Percentiles rank a stretch among this genome's conserved stretches.
Conservation (phyloP, 495 filamentous ascomycete genomes). For the Ramalina intermedia region DNA sequence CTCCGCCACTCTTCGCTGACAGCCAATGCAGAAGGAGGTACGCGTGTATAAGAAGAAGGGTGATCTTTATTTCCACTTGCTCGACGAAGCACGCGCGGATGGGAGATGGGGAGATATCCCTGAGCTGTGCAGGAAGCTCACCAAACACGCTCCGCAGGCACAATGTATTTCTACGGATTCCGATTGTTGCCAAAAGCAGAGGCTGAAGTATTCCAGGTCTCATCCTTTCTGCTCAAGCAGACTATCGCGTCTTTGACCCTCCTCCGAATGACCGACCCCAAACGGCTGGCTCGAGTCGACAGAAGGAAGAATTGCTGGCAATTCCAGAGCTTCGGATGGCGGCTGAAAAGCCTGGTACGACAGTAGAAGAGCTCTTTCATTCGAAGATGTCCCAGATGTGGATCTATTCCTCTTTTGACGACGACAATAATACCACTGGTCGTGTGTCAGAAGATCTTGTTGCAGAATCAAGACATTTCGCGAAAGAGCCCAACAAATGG, state of each 20-base stretch:
- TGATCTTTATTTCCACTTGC: slow-evolving; percentile 57
- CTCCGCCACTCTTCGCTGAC: too few species aligned
- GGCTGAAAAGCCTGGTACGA: slow-evolving; percentile 43
- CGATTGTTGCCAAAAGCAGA: too few species aligned
- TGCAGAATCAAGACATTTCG: slow-evolving; percentile 33
- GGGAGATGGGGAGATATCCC: slow-evolving; percentile 82
- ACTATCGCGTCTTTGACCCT: slow-evolving; percentile 46
- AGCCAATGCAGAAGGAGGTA: too few species aligned
- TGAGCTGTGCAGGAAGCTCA: slow-evolving; percentile 79
- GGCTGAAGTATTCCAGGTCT: slow-evolving; percentile 38
- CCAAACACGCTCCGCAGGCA: slow-evolving; percentile 79
- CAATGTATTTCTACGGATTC: slow-evolving; percentile 43
- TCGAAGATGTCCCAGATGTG: slow-evolving; percentile 68
- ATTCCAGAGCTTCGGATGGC: slow-evolving; percentile 44
- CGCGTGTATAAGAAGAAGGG: slow-evolving; percentile 39
- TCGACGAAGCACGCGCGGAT: slow-evolving; percentile 76
- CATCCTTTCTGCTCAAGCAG: slow-evolving; percentile 57
- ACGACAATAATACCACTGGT: slow-evolving; percentile 44
- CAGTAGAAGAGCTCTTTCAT: slow-evolving; percentile 60
- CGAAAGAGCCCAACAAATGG: slow-evolving; percentile 29
- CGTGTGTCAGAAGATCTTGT: slow-evolving; percentile 49
- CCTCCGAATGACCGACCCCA: slow-evolving; percentile 28
- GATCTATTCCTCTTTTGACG: slow-evolving; percentile 62
- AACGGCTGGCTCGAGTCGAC: slow-evolving; percentile 44
- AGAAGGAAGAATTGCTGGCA: too few species aligned